Conservation (phyloP, 129 eudicot genomes). For the Helichrysum umbraculigerum region DNA sequence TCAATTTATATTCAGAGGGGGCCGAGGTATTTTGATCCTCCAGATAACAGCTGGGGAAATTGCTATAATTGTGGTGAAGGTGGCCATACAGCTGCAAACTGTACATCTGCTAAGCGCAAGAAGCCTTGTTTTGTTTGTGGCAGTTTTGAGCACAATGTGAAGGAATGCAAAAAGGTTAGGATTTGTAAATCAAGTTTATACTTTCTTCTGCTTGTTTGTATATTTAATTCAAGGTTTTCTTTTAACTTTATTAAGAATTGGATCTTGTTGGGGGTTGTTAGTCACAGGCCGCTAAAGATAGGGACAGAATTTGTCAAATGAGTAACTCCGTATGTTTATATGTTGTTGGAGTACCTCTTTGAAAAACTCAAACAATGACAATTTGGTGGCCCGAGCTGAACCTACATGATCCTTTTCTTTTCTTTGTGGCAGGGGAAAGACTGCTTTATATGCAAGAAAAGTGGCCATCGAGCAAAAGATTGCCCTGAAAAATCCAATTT, state of each 20-base stretch:
- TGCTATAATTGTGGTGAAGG: slow-evolving; percentile 98
- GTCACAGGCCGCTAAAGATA: background rate
- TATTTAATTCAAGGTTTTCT: background rate
- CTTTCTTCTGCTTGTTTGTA: background rate
- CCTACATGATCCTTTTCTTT: background rate
- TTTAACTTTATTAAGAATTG: background rate
- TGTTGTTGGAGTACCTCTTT: background rate
- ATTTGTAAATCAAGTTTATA: slow-evolving; percentile 1
- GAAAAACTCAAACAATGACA: background rate
- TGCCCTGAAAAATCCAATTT: slow-evolving; percentile 65
- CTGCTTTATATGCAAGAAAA: slow-evolving; percentile 83
- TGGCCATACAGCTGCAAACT: slow-evolving; percentile 70
- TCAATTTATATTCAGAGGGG: slow-evolving; percentile 69
- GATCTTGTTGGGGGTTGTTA: background rate
- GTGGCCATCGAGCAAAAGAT: slow-evolving; percentile 94
- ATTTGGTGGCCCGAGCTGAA: background rate
- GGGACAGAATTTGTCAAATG: background rate
- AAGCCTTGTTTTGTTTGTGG: slow-evolving; percentile 98
- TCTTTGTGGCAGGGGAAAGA: slow-evolving; percentile 54
- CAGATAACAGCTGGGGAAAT: slow-evolving; percentile 91
- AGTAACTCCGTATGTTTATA: background rate
- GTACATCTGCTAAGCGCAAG: slow-evolving; percentile 73
- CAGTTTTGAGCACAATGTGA: slow-evolving; percentile 87
- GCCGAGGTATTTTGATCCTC: slow-evolving; percentile 98
- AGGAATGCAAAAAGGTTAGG: slow-evolving; percentile 74